These are phyloP conservation scores for Amanita inopinata DNA, from an alignment of 768 basidiomycete species.

Conservation along the genomic window DNA sequence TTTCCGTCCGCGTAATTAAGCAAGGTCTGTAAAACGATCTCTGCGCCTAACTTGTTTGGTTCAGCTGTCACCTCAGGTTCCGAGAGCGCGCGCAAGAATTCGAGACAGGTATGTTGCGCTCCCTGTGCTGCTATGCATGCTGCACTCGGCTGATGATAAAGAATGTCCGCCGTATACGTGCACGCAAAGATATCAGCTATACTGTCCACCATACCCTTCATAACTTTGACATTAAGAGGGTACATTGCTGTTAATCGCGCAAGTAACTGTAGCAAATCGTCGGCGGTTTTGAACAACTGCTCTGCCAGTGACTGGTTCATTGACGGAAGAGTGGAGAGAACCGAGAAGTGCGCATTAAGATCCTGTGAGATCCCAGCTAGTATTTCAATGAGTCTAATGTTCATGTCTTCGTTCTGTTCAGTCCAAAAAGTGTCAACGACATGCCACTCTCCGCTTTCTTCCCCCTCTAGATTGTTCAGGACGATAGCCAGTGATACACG, in stretches of 20 bases:
- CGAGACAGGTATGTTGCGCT: constrained; percentile 41
- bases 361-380: constrained; percentile 41
- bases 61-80: constrained; percentile 22
- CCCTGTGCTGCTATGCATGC: constrained; percentile 32
- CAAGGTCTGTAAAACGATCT: constrained; percentile 45
- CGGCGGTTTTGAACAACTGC: constrained; percentile 43
- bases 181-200: constrained; percentile 49
- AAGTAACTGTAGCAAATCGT: constrained; percentile 46
- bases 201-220: constrained; percentile 33
- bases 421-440: constrained; percentile 52
- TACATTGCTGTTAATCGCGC: constrained; percentile 34
- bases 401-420: constrained; percentile 45
- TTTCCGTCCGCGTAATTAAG: constrained; percentile 36
- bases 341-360: constrained; percentile 41
- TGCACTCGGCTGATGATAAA: constrained; percentile 29
- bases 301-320: constrained; percentile 36
- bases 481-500: constrained; percentile 57
- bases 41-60: constrained; percentile 30
- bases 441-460: constrained; percentile 45
- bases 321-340: constrained; percentile 23
- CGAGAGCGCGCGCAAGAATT: constrained; percentile 34
- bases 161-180: constrained; percentile 33
- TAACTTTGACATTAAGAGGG: constrained; percentile 39
- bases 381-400: constrained; percentile 46
- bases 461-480: constrained; percentile 36